phyloP scores from a whole-genome alignment of 2,329 filamentous ascomycete species.

The Phoma sp. region DNA sequence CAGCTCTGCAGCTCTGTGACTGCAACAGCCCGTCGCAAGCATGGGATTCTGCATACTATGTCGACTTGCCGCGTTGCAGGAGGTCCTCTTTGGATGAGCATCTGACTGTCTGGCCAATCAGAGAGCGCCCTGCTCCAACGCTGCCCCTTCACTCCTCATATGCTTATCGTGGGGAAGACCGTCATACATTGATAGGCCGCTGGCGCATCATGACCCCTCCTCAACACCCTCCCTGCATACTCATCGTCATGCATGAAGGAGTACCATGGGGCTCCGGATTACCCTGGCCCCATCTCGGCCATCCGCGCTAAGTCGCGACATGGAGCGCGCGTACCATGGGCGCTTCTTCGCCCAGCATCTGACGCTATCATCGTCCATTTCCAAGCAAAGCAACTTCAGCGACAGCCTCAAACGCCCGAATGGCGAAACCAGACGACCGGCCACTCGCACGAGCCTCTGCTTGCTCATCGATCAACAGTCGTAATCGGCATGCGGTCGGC shows the following conservation, averaged over 20 bases:
- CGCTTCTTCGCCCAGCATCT: constrained; percentile 3
- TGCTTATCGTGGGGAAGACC: constrained; percentile 19
- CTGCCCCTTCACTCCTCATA: constrained; percentile 6
- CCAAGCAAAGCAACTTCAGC: constrained; percentile 5
- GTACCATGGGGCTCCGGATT: neutral
- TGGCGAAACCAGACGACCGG: constrained; percentile 4
- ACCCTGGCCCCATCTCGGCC: constrained; percentile 1
- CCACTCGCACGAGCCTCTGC: neutral
- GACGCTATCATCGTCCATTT: constrained; percentile 1
- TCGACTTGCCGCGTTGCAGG: constrained; percentile 6
- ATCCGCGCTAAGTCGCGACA: constrained; percentile 2
- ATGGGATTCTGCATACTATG: constrained; percentile 11
- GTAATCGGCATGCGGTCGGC: constrained; percentile 16
- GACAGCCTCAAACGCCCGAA: constrained; percentile 7
- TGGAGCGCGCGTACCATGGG: constrained; percentile 1
- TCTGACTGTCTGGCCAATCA: constrained; percentile 8
- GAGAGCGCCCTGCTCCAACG: constrained; percentile 4
- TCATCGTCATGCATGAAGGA: constrained; percentile 2
- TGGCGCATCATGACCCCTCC: constrained; percentile 4
- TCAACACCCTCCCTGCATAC: constrained; percentile 11
- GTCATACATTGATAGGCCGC: constrained; percentile 9
- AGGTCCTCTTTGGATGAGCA: constrained; percentile 3
- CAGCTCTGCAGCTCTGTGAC: constrained; percentile 1
- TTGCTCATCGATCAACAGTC: neutral
- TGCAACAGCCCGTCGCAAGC: constrained; percentile 6